Percentiles rank a stretch among this genome's conserved stretches.
These are phyloP conservation scores for Ramichloridium luteum DNA, from an alignment of 2,329 filamentous ascomycete genomes.

Conservation along the genomic window DNA sequence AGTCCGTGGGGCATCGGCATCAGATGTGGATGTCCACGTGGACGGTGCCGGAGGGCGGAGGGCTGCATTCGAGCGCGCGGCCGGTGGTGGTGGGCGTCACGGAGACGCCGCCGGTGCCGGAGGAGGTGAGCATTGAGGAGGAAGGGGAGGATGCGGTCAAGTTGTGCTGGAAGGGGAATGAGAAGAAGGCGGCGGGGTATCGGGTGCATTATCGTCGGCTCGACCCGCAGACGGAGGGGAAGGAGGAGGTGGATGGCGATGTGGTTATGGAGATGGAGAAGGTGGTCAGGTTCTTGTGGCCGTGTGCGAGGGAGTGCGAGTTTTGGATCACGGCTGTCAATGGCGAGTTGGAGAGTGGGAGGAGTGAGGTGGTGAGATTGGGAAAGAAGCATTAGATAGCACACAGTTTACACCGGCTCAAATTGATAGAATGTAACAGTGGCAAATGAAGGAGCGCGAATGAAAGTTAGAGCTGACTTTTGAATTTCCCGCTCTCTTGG, in stretches of 20 bases:
- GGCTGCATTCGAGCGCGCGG: background rate
- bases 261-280: background rate
- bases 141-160: background rate
- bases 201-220: background rate
- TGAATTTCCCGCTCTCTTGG: no score
- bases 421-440: no score
- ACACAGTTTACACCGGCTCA: background rate
- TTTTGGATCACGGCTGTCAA: background rate
- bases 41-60: background rate
- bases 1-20: background rate
- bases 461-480: no score
- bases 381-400: background rate
- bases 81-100: background rate
- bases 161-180: background rate
- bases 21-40: conserved; percentile 1
- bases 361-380: background rate
- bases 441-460: no score
- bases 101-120: background rate
- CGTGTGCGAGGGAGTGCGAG: background rate
- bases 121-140: background rate
- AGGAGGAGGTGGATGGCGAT: background rate
- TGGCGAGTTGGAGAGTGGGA: background rate
- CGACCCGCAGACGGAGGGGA: conserved; percentile 1
- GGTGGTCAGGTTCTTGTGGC: background rate
- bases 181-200: background rate